Base-by-base conservation (phyloP, 805 yeast species). In the Metschnikowia vanudenii region DNA sequence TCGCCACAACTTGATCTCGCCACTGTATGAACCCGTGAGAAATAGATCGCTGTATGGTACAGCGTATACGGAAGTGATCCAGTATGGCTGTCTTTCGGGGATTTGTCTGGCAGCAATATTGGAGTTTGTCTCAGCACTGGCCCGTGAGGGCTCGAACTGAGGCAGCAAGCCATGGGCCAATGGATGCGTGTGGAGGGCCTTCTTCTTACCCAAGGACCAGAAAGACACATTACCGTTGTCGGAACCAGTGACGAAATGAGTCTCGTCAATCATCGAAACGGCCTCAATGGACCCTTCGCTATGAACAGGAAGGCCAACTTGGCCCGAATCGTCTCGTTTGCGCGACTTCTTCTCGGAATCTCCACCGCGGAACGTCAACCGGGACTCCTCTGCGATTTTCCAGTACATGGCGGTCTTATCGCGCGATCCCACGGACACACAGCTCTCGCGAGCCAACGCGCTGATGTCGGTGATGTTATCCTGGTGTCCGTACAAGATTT, bases 371-470 rank as follows among this genome's bases (percentile, higher is more conserved):
- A 92, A 92, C 0, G 97, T 90, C 58, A 94, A 78, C 61, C 97
- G 81, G 1, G 96, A 82, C 68, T 94, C 99, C 59, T 94, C 99
- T 20, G 96, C 81, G 54, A 94, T 89, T 64, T 94, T 94, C 99
- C 99, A 94, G 58, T 88, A 73, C 84, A 95, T 85, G 9, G 92
- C 97, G 4, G 97, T 88, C 59, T 95, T 83, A 68, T 94, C 99
- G 57, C 98, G 81, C 3, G 96, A 77, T 14, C 99, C 99, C 28
- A 92, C 98, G 20, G 96, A 88, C 14, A 94, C 91, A 73, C 99
- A 94, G 48, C 97, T 81, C 61, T 94, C 98, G 64, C 83, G 82
- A 9, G 80, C 79, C 50, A 94, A 71, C 0, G 97, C 89, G 18
- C 89, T 71, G 44, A 94, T 84, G 60, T 84, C 97, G 36, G 79